Conservation (phyloP, 2,329 filamentous ascomycete species). For the Colletotrichum destructivum region DNA sequence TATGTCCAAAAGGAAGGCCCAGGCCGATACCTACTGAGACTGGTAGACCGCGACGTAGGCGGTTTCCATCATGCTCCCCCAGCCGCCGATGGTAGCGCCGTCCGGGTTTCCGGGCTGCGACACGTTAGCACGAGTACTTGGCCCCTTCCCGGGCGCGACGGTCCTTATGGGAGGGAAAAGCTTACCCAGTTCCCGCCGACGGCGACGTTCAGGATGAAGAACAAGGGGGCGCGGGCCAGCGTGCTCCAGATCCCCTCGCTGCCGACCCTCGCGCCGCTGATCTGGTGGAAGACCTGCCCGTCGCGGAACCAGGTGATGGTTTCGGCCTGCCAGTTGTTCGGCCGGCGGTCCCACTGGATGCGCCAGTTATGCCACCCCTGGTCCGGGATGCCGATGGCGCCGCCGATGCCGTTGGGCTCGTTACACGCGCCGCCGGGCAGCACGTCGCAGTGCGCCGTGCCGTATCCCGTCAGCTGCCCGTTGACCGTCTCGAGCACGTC, state of each 20-base stretch:
- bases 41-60: slow-evolving; percentile 58
- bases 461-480: slow-evolving; percentile 61
- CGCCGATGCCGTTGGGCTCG: slow-evolving; percentile 60
- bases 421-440: slow-evolving; percentile 63
- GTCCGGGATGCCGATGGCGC: slow-evolving; percentile 57
- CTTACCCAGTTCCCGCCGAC: slow-evolving; percentile 62
- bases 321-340: slow-evolving; percentile 61
- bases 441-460: slow-evolving; percentile 64
- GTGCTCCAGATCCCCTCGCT: slow-evolving; percentile 60
- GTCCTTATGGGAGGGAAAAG: slow-evolving; percentile 8
- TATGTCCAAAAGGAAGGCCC: not conserved
- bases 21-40: slow-evolving; percentile 21
- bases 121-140: not conserved
- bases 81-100: slow-evolving; percentile 53
- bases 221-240: slow-evolving; percentile 59
- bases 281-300: slow-evolving; percentile 58
- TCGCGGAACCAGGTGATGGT: slow-evolving; percentile 66
- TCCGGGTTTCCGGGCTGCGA: slow-evolving; percentile 52
- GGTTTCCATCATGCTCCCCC: slow-evolving; percentile 59
- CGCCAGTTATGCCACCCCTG: slow-evolving; percentile 64
- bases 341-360: slow-evolving; percentile 62
- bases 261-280: slow-evolving; percentile 59
- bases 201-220: slow-evolving; percentile 64
- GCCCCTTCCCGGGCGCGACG: no score
- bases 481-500: slow-evolving; percentile 67